These are phyloP conservation scores for Colletotrichum incanum DNA, from an alignment of 2,329 filamentous ascomycete species.

Conservation along the genomic window DNA sequence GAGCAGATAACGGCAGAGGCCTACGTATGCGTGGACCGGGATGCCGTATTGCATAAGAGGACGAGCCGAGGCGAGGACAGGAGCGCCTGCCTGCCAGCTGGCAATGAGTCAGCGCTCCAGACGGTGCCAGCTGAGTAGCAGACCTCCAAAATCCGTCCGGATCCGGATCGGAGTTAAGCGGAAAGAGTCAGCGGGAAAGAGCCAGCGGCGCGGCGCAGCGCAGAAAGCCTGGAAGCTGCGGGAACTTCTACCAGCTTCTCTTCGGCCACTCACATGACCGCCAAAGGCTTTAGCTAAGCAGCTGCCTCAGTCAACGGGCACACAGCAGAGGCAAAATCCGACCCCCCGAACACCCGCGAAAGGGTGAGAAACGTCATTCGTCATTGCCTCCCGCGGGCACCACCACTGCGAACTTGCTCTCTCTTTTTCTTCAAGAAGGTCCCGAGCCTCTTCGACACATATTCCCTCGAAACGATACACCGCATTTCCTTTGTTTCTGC, in stretches of 20 bases:
- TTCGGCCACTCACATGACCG: conserved; percentile 39
- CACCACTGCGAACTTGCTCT: neutral
- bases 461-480: neutral
- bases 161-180: conserved; percentile 32
- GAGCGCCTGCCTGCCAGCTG: neutral
- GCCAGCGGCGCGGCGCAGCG: neutral
- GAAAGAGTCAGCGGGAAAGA: neutral
- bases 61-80: neutral
- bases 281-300: conserved; percentile 38
- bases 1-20: neutral
- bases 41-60: neutral
- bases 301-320: conserved; percentile 8
- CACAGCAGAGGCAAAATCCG: conserved; percentile 6
- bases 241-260: conserved; percentile 40
- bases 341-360: conserved; percentile 18
- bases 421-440: conserved; percentile 17
- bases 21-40: too few relatives aligned
- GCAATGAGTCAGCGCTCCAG: accelerated
- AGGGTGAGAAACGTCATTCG: conserved; percentile 39
- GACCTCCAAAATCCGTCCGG: conserved; percentile 21
- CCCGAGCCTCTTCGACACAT: neutral
- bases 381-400: conserved; percentile 38
- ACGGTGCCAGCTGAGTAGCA: neutral
- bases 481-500: conserved; percentile 16
- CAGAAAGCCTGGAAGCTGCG: conserved; percentile 16